Percentiles rank a stretch among this genome's conserved stretches.
phyloP scores from a whole-genome alignment of 2,329 filamentous ascomycete species.

The Cladosporium sp. region DNA sequence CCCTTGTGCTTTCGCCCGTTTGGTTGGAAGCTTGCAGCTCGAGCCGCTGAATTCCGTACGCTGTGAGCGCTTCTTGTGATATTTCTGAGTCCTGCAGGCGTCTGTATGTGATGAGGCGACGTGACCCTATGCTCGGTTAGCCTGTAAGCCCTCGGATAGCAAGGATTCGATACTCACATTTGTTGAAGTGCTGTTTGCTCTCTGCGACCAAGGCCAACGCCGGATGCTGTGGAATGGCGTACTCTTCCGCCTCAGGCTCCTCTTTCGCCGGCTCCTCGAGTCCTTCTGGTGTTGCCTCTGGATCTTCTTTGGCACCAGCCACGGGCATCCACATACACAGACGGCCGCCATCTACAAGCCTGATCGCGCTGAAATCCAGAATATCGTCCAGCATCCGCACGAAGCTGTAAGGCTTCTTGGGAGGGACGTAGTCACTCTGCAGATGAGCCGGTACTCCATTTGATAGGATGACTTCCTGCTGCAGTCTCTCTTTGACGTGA shows the following conservation, averaged over 20 bases:
- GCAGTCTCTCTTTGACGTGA: slow-evolving; percentile 51
- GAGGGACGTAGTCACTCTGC: slow-evolving; percentile 69
- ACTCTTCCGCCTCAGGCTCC: slow-evolving; percentile 41
- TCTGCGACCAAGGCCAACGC: slow-evolving; percentile 66
- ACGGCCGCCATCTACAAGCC: slow-evolving; percentile 70
- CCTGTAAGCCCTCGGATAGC: background rate
- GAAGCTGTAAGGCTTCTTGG: slow-evolving; percentile 90
- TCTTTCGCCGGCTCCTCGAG: slow-evolving; percentile 49
- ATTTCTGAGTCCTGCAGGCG: slow-evolving; percentile 57
- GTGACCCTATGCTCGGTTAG: slow-evolving; percentile 59
- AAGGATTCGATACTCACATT: slow-evolving; percentile 52
- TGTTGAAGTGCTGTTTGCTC: slow-evolving; percentile 83
- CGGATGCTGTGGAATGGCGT: slow-evolving; percentile 70
- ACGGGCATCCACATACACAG: slow-evolving; percentile 98
- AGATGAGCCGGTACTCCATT: slow-evolving; percentile 64
- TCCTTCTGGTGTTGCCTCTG: slow-evolving; percentile 5
- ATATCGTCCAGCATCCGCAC: slow-evolving; percentile 85
- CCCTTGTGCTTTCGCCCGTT: slow-evolving; percentile 43
- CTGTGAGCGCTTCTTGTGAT: slow-evolving; percentile 26
- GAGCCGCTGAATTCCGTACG: slow-evolving; percentile 20
- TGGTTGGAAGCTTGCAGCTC: slow-evolving; percentile 20
- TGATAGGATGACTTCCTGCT: slow-evolving; percentile 53
- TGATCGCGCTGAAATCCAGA: slow-evolving; percentile 69
- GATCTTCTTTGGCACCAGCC: slow-evolving; percentile 44
- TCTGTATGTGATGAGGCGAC: slow-evolving; percentile 79